Evolutionary conservation across 2,329 filamentous ascomycete genomes (phyloP).

Genomic region (Pseudogymnoascus sp.): DNA sequence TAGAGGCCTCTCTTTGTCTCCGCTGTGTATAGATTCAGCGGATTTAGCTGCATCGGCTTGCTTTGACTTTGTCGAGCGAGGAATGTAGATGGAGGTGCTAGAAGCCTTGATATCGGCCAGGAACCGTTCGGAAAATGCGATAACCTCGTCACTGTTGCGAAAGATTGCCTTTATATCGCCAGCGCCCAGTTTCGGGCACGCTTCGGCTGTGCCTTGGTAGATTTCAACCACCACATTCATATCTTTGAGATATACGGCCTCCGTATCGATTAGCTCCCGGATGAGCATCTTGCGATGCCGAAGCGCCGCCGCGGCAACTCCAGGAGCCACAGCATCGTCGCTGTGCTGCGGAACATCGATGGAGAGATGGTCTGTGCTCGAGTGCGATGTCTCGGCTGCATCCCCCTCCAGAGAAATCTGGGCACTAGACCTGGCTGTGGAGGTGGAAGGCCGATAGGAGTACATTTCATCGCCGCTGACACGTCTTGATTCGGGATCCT

Average conservation of each 20-base stretch:
- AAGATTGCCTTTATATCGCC: constrained; percentile 88
- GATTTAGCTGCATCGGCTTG: constrained; percentile 26
- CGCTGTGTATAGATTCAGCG: constrained; percentile 14
- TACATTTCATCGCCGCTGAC: constrained; percentile 23
- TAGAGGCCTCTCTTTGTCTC: constrained; percentile 10
- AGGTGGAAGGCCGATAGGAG: constrained; percentile 23
- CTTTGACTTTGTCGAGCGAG: constrained; percentile 36
- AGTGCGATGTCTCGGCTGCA: background rate
- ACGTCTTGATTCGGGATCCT: constrained; percentile 22
- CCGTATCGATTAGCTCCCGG: constrained; percentile 87
- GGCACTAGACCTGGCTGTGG: constrained; percentile 26
- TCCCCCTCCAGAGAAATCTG: constrained; percentile 20
- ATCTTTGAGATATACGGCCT: constrained; percentile 82
- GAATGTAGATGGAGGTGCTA: constrained; percentile 69
- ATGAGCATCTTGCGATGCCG: constrained; percentile 75
- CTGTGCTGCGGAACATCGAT: constrained; percentile 13
- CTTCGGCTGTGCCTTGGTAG: constrained; percentile 85
- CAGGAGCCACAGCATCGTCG: constrained; percentile 35
- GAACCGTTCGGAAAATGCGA: constrained; percentile 75
- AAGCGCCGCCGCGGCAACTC: constrained; percentile 61
- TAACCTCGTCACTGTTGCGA: constrained; percentile 84
- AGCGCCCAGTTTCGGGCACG: constrained; percentile 67
- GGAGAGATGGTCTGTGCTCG: constrained; percentile 9
- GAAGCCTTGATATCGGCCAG: constrained; percentile 73
- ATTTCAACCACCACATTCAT: constrained; percentile 98